phyloP scores from a whole-genome alignment of 805 yeast species.

The Spathaspora hagerdaliae region DNA sequence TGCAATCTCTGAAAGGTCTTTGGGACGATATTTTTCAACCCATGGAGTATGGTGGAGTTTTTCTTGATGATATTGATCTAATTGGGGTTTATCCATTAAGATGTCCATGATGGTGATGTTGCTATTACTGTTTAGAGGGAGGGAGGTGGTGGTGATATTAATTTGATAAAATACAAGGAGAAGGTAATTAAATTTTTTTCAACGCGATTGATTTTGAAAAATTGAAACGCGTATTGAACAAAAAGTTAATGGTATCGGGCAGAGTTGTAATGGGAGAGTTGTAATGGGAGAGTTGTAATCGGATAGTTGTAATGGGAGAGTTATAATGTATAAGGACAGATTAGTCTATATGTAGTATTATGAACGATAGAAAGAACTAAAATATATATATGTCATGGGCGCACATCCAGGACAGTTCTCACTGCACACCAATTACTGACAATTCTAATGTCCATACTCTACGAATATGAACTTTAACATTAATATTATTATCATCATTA shows the following conservation, averaged over 20 bases:
- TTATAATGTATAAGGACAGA: too few relatives aligned
- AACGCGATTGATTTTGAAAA: too few relatives aligned
- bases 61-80: conserved; percentile 32
- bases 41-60: conserved; percentile 65
- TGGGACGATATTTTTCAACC: conserved; percentile 95
- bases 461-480: conserved; percentile 75
- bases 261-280: too few relatives aligned
- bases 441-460: conserved; percentile 97
- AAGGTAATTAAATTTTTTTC: too few relatives aligned
- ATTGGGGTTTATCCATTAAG: not conserved
- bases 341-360: too few relatives aligned
- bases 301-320: too few relatives aligned
- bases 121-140: not conserved
- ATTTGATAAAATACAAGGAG: too few relatives aligned
- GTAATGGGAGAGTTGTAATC: too few relatives aligned
- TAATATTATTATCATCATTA: conserved; percentile 14
- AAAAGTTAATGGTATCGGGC: too few relatives aligned
- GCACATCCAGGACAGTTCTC: conserved; percentile 4
- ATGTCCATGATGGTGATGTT: not conserved
- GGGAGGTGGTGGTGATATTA: not conserved
- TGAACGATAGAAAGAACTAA: too few relatives aligned
- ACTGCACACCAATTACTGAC: conserved; percentile 81
- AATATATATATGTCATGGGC: too few relatives aligned
- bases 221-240: too few relatives aligned
- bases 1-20: conserved; percentile 77